Percentiles rank a stretch among this genome's conserved stretches.
These are phyloP conservation scores for Lactarius akahatsu DNA, from an alignment of 768 basidiomycete genomes.

Conservation along the genomic window DNA sequence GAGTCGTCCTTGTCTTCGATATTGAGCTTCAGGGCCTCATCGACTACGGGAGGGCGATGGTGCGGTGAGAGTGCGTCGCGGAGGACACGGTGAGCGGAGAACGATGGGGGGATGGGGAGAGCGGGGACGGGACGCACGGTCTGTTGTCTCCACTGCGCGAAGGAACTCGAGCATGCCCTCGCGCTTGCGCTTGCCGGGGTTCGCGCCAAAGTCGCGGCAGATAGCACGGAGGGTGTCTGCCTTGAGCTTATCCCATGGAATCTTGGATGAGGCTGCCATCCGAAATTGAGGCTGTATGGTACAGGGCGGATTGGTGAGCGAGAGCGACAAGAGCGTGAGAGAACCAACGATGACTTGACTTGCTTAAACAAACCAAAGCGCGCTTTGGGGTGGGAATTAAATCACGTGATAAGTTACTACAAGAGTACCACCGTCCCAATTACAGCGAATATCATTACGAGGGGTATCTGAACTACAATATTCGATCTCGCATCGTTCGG, in stretches of 20 bases:
- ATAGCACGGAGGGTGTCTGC: constrained; percentile 33
- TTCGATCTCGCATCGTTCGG: not conserved
- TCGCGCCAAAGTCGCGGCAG: constrained; percentile 32
- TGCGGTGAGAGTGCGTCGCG: not conserved
- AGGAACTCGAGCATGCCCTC: constrained; percentile 32
- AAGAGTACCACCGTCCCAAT: not conserved
- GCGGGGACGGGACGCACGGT: constrained; percentile 28
- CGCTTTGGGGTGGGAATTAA: not conserved
- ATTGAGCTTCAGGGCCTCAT: constrained; percentile 25
- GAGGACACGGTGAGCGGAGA: not conserved
- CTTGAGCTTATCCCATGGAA: constrained; percentile 33
- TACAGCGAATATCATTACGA: not conserved
- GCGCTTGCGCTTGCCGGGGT: constrained; percentile 25
- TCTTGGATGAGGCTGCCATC: constrained; percentile 22
- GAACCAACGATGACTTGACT: not conserved
- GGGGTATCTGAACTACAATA: not conserved
- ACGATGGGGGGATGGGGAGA: constrained; percentile 1
- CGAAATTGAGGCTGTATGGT: constrained; percentile 1
- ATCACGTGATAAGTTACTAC: constrained; percentile 8
- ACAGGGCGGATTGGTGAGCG: constrained; percentile 8
- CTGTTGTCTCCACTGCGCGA: constrained; percentile 29
- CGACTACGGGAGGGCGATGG: constrained; percentile 17
- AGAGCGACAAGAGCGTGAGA: constrained; percentile 13
- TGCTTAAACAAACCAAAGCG: not conserved
- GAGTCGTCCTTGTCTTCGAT: constrained; percentile 28